phyloP scores from a whole-genome alignment of 129 eudicot genomes.

The Erigeron canadensis region DNA sequence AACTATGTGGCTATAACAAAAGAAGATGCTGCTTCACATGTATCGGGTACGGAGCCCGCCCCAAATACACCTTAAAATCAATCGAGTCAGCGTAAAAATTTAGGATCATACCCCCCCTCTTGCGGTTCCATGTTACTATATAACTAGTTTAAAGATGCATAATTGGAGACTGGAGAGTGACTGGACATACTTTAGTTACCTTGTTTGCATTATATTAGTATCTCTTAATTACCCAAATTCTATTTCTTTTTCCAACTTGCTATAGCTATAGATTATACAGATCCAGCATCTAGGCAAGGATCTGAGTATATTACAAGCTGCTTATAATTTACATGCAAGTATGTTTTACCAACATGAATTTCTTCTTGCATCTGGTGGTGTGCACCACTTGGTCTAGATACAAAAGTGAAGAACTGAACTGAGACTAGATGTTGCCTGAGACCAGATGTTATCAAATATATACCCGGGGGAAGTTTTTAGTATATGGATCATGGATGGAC shows the following conservation, averaged over 20 bases:
- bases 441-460: no score
- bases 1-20: slow-evolving; percentile 76
- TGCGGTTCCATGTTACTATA: slow-evolving; percentile 15
- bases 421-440: no score
- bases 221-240: slow-evolving; percentile 1
- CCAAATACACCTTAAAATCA: slow-evolving; percentile 58
- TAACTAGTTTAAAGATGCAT: slow-evolving; percentile 23
- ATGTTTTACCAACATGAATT: no score
- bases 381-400: no score
- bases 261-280: not conserved
- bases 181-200: slow-evolving; percentile 10
- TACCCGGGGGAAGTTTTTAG: no score
- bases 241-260: not conserved
- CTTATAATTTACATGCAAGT: not conserved
- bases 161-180: slow-evolving; percentile 24
- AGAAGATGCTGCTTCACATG: slow-evolving; percentile 79
- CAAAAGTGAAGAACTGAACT: no score
- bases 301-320: not conserved
- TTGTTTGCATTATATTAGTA: slow-evolving; percentile 20
- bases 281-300: no score
- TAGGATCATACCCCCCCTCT: slow-evolving; percentile 18
- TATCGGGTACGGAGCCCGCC: slow-evolving; percentile 58
- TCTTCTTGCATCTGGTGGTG: not conserved
- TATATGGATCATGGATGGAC: no score
- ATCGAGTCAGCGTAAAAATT: slow-evolving; percentile 18